Evolutionary conservation across 2,329 filamentous ascomycete species (phyloP), one percentile per base, ranked within the genome.

Genomic region (Ophiognomonia clavigignenti-juglandacearum): DNA sequence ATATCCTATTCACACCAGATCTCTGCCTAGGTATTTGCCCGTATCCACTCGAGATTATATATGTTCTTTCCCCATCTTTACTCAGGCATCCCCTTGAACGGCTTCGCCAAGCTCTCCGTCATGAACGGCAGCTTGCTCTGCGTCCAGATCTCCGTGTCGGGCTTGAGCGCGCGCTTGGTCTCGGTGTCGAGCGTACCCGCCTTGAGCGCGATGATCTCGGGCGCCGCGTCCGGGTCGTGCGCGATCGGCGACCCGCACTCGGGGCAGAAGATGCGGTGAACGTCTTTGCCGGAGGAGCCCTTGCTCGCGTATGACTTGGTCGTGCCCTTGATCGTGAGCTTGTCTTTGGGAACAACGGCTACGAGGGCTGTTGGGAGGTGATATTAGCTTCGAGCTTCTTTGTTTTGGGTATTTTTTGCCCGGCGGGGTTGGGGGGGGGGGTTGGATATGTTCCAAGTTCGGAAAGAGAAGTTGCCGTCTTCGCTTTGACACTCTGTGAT

Each of bases 141-240:
- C 41, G 80, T 83, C 82, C 82, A 86, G 67, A 86, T 85, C 68
- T 86, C 82, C 56, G 79, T 82, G 57, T 82, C 75, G 46, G 82
- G 82, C 74, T 85, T 83, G 55, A 86, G 69, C 31, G 63, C 75
- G 75, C 83, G 80, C 79, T 85, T 85, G 58, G 83, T 74, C 62
- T 83, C 80, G 1, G 65, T 65, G 56, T 79, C 77, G 43, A 86
- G 70, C 19, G 80, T 81, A 49, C 82, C 82, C 27, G 73, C 82
- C 77, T 86, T 86, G 61, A 85, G 65, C 52, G 81, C 82, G 56
- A 85, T 85, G 66, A 86, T 85, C 54, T 77, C 73, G 29, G 81
- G 82, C n/a, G 81, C 80, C n/a, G 77, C 77, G 49, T 85, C 81
- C 22, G 82, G 82, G 65, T 85, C 82, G 64, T 86, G 82, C 50